These are phyloP conservation scores for Fragilaria crotonensis DNA, from an alignment of 108 stramenopile species.

Conservation along the genomic window DNA sequence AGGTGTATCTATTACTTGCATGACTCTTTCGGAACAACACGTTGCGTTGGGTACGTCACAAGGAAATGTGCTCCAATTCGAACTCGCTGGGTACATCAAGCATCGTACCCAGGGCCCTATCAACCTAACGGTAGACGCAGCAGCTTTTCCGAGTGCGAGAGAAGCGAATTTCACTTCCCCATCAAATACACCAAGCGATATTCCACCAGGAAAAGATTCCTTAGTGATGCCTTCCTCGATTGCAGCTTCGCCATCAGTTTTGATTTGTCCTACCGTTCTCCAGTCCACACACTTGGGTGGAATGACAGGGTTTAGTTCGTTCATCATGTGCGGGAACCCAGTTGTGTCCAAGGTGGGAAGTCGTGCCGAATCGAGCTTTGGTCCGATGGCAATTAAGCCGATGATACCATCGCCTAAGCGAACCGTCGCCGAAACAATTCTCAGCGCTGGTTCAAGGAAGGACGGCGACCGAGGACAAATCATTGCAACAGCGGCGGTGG, in stretches of 20 bases:
- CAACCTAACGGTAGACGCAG: no score
- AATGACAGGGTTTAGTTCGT: constrained; percentile 34
- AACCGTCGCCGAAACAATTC: constrained; percentile 22
- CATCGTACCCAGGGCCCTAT: no score
- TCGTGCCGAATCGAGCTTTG: constrained; percentile 28
- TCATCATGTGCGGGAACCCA: constrained; percentile 39
- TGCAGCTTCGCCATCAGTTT: no score
- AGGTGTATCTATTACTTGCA: constrained; percentile 60
- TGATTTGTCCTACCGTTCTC: constrained; percentile 45
- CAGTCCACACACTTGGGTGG: constrained; percentile 7
- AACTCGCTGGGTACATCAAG: constrained; percentile 40
- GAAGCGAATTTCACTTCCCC: no score
- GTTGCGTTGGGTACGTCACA: constrained; percentile 55
- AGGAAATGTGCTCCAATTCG: constrained; percentile 51
- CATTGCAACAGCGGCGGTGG: constrained; percentile 28
- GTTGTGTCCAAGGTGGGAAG: constrained; percentile 32
- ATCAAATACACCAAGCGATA: no score
- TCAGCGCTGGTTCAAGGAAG: not conserved
- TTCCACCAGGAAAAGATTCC: constrained; percentile 22
- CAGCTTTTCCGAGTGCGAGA: no score
- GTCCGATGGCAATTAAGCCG: constrained; percentile 33
- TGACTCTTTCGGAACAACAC: constrained; percentile 30
- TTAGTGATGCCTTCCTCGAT: constrained; percentile 46
- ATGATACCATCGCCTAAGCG: constrained; percentile 27
- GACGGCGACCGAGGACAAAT: constrained; percentile 14